A percentile compares a stretch with the other conserved stretches of the same genome.
phyloP scores from a whole-genome alignment of 2,329 filamentous ascomycete genomes.

The Talaromyces funiculosus region DNA sequence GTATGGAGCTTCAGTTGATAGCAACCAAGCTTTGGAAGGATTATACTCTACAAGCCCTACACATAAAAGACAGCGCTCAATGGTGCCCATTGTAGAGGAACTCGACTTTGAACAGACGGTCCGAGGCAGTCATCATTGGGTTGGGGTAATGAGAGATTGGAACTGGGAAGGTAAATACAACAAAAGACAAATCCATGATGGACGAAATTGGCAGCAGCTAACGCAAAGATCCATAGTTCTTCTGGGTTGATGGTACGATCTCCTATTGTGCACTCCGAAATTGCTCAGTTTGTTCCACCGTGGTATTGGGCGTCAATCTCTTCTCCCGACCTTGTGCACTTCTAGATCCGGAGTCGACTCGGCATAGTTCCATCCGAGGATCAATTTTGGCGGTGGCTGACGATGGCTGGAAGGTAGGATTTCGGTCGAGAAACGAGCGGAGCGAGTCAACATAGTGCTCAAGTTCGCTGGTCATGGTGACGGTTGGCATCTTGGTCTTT shows the following conservation, averaged over 20 bases:
- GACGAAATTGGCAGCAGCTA: constrained; percentile 6
- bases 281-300: neutral
- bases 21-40: neutral
- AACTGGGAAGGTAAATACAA: constrained; percentile 60
- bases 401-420: constrained; percentile 3
- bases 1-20: constrained; percentile 1
- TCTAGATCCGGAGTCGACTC: neutral
- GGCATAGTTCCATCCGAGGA: neutral
- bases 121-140: constrained; percentile 62
- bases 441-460: constrained; percentile 28
- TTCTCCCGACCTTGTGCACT: neutral
- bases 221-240: constrained; percentile 27
- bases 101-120: constrained; percentile 59
- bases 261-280: neutral
- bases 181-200: neutral
- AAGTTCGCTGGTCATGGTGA: constrained; percentile 27
- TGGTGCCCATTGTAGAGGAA: constrained; percentile 32
- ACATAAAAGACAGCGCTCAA: constrained; percentile 24
- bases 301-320: neutral
- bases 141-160: constrained; percentile 67
- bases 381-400: neutral
- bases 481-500: constrained; percentile 21
- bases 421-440: constrained; percentile 21
- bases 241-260: constrained; percentile 23
- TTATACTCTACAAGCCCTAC: constrained; percentile 7